These are phyloP conservation scores for Puccinia hordei DNA, from an alignment of 1,284 basidiomycete genomes.

Conservation along the genomic window DNA sequence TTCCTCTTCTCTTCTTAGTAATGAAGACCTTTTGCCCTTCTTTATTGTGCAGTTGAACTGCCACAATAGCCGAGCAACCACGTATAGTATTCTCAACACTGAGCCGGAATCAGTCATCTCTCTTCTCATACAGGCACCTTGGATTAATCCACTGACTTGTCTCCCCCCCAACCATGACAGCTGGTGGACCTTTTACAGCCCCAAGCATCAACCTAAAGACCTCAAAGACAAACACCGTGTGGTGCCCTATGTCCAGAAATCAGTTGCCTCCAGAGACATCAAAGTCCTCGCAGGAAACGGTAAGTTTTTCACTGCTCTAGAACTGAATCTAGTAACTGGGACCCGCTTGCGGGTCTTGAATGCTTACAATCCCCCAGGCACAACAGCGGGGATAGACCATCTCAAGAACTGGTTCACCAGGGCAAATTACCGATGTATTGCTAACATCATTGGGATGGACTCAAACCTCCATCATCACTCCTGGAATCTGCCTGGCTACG, in stretches of 20 bases:
- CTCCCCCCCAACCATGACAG: background rate
- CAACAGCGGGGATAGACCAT: too few species aligned
- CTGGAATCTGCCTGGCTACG: background rate
- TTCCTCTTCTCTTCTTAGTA: background rate
- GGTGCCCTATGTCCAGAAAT: background rate
- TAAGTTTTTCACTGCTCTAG: background rate
- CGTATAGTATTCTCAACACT: background rate
- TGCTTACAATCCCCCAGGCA: background rate
- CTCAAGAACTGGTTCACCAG: too few species aligned
- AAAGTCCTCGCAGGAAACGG: background rate
- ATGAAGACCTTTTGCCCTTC: background rate
- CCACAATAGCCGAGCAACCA: background rate
- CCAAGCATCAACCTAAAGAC: background rate
- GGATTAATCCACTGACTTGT: background rate
- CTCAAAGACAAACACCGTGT: background rate
- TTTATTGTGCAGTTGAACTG: background rate
- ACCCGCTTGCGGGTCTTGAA: background rate
- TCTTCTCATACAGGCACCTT: background rate
- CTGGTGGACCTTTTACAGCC: constrained; percentile 8
- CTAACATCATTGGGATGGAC: too few species aligned
- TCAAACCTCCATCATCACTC: too few species aligned
- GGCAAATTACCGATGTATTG: too few species aligned
- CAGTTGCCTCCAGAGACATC: background rate
- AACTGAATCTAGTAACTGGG: background rate
- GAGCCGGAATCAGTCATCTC: background rate